Base-by-base conservation (phyloP, 129 eudicot genomes). In the Erigeron canadensis region DNA sequence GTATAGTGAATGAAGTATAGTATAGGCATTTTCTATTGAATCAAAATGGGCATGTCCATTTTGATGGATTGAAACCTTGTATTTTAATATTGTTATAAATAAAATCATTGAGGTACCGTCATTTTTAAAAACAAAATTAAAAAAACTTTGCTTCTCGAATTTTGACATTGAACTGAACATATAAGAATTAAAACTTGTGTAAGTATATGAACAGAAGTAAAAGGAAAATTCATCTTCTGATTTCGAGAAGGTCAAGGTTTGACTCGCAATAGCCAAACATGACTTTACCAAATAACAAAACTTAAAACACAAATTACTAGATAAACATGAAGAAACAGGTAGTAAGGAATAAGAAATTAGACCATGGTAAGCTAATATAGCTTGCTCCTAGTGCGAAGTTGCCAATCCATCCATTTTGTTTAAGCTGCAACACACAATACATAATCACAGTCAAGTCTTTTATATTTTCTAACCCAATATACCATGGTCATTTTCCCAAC, bases 341-440 rank as follows among this genome's bases (percentile, higher is more conserved):
- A 6, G 38, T 63, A 13, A 67, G 64, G 63, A 21, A 63, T 41
- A 77, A 71, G 62, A 78, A 70, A 66, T 56, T 75, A 71, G 53
- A 90, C 99, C 99, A 94, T 18, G 99, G 99, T 76, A 94, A 81
- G 82, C 99, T 75, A 74, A 94, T 94, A 71, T 94, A 94, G 63
- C 99, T 94, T 41, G 96, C 92, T 73, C 99, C 99, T 53, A 94
- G 74, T 55, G 99, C 99, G 43, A 90, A 94, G 85, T 94, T 94
- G 53, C 99, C 99, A 37, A 90, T 81, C 99, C 99, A 94, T 71
- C 99, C 99, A 77, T 94, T 90, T 60, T 94, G 99, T 78, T 94
- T 94, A 70, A 94, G 99, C 97, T 94, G 90, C 84, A 80, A 76
- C 72, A 63, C 43, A 69, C 4, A 40, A 59, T 16, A 45, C 80